Percentiles rank a stretch among this genome's conserved stretches.
Evolutionary conservation across 495 filamentous ascomycete species (phyloP).

Genomic region (Apiosordaria backusii): DNA sequence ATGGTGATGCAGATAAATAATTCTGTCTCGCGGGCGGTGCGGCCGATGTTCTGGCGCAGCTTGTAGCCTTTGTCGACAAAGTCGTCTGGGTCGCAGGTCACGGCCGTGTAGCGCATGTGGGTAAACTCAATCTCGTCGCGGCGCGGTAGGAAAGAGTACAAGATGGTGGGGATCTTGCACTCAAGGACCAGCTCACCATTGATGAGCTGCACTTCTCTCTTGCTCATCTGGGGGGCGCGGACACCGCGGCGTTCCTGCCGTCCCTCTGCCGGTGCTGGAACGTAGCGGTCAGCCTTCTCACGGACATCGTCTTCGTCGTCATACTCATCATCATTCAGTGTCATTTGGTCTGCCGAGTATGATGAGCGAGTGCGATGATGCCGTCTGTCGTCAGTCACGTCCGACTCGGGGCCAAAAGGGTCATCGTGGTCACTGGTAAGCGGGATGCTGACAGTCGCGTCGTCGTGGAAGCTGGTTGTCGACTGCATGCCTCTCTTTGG

Average conservation of each 20-base stretch:
- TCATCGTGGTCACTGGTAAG: constrained; percentile 61
- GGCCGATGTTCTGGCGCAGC: constrained; percentile 89
- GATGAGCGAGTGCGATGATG: constrained; percentile 42
- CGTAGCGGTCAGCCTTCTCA: constrained; percentile 69
- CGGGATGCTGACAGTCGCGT: constrained; percentile 57
- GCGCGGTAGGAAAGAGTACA: constrained; percentile 90
- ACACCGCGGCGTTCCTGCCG: constrained; percentile 82
- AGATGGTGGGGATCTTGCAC: constrained; percentile 97
- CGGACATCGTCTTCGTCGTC: constrained; percentile 49
- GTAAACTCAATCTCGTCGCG: constrained; percentile 95
- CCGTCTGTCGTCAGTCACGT: constrained; percentile 40
- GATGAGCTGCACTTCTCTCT: constrained; percentile 91
- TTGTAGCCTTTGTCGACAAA: constrained; percentile 87
- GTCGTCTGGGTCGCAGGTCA: constrained; percentile 96
- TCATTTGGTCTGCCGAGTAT: constrained; percentile 60
- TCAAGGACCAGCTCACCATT: constrained; percentile 97
- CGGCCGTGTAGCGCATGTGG: constrained; percentile 99
- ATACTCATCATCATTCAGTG: constrained; percentile 36
- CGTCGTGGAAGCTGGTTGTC: constrained; percentile 41
- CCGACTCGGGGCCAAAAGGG: constrained; percentile 66
- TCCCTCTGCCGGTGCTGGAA: constrained; percentile 71
- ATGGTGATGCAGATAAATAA: constrained; percentile 97
- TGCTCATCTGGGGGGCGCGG: constrained; percentile 80
- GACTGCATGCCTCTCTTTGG: constrained; percentile 32
- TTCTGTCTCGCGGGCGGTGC: constrained; percentile 87